phyloP scores from a whole-genome alignment of 2,329 filamentous ascomycete species.

The Harringtonia lauricola region DNA sequence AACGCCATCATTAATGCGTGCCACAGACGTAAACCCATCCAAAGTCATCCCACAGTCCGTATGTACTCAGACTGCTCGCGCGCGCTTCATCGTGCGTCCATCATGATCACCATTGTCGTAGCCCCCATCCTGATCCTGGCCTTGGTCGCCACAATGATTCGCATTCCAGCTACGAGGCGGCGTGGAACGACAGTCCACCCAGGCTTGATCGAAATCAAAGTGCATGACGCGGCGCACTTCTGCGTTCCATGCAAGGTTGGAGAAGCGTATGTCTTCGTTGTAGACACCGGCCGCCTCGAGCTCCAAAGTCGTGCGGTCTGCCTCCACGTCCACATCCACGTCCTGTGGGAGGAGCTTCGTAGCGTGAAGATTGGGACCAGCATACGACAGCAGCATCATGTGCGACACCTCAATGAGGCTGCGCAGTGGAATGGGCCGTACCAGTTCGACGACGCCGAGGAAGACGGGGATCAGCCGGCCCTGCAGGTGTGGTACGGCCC shows the following conservation, averaged over 20 bases:
- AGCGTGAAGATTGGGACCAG: neutral
- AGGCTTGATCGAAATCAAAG: constrained; percentile 5
- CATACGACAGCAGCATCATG: constrained; percentile 10
- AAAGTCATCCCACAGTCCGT: no score
- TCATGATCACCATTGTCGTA: no score
- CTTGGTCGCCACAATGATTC: no score
- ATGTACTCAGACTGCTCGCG: no score
- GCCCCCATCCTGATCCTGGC: no score
- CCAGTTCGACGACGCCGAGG: constrained; percentile 8
- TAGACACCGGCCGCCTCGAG: constrained; percentile 2
- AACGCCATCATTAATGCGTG: no score
- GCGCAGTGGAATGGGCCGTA: neutral
- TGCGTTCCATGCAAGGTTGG: constrained; percentile 4
- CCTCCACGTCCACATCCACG: neutral
- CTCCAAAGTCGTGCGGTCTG: neutral
- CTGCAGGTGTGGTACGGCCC: constrained; percentile 2
- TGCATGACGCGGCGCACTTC: constrained; percentile 4
- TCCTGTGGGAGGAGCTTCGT: neutral
- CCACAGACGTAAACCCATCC: no score
- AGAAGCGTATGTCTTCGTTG: neutral
- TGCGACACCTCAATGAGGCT: constrained; percentile 1
- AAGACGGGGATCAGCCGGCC: constrained; percentile 8
- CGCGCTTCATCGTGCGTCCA: no score
- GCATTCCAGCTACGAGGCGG: no score
- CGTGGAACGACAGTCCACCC: no score